phyloP scores from a whole-genome alignment of 495 filamentous ascomycete genomes.

The Usnea hakonensis region DNA sequence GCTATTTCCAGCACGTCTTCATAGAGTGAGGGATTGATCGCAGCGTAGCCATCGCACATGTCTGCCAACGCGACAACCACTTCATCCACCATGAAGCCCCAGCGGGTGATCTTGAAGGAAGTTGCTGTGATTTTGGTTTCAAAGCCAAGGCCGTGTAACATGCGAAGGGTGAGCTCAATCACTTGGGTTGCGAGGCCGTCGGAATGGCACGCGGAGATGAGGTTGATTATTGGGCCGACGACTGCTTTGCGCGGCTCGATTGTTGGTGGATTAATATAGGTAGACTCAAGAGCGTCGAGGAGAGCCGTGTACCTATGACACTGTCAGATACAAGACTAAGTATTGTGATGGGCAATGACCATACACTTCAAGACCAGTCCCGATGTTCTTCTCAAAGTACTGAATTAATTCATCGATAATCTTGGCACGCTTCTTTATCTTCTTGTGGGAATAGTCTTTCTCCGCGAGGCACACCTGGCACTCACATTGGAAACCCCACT shows the following conservation, averaged over 20 bases:
- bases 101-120: background rate
- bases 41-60: constrained; percentile 6
- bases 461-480: constrained; percentile 36
- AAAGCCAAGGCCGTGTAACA: constrained; percentile 11
- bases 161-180: background rate
- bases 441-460: background rate
- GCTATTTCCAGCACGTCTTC: constrained; percentile 4
- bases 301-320: background rate
- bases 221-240: constrained; percentile 1
- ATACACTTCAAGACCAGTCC: background rate
- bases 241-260: constrained; percentile 5
- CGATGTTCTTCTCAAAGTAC: background rate
- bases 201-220: constrained; percentile 1
- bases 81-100: constrained; percentile 15
- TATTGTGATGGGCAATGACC: background rate
- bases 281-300: background rate
- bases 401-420: background rate
- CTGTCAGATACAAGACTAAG: background rate
- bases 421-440: background rate
- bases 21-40: background rate
- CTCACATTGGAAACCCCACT: constrained; percentile 44
- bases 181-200: background rate
- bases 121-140: background rate
- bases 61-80: constrained; percentile 10
- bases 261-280: background rate